Percentiles rank a stretch among this genome's conserved stretches.
These are phyloP conservation scores for Kwoniella europaea DNA, from an alignment of 768 basidiomycete genomes.

Conservation along the genomic window DNA sequence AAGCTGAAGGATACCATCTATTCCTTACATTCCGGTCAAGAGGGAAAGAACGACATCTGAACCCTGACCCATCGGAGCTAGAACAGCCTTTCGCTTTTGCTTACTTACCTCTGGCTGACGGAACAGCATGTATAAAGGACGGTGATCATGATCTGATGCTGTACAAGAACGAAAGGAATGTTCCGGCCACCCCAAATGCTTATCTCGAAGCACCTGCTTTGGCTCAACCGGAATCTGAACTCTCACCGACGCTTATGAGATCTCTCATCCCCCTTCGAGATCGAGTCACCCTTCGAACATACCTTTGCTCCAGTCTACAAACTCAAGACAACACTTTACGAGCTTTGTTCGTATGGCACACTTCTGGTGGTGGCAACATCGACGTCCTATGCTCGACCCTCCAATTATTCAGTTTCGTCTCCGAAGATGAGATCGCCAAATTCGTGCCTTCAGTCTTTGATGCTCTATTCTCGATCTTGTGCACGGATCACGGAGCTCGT, in stretches of 20 bases:
- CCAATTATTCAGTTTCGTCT: constrained; percentile 84
- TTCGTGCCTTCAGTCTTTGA: constrained; percentile 90
- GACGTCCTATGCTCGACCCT: constrained; percentile 74
- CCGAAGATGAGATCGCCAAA: constrained; percentile 93
- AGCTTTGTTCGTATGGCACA: constrained; percentile 69
- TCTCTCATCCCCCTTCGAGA: constrained; percentile 68
- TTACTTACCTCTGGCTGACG: constrained; percentile 83
- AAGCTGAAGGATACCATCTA: constrained; percentile 78
- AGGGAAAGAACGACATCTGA: constrained; percentile 53
- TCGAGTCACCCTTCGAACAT: constrained; percentile 78
- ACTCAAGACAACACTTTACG: constrained; percentile 88
- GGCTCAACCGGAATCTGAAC: constrained; percentile 58
- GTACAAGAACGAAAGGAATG: constrained; percentile 77
- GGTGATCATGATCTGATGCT: constrained; percentile 83
- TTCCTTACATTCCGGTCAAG: constrained; percentile 88
- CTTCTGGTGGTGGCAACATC: constrained; percentile 61
- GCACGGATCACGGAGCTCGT: constrained; percentile 72
- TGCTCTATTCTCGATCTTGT: constrained; percentile 84
- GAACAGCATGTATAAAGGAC: constrained; percentile 82
- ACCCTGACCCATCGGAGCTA: constrained; percentile 58
- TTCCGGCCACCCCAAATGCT: constrained; percentile 67
- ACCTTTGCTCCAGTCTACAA: constrained; percentile 87
- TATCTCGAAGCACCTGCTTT: constrained; percentile 73
- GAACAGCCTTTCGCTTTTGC: constrained; percentile 91
- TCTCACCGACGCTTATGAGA: constrained; percentile 65